Evolutionary conservation across 768 basidiomycete species (phyloP).

Genomic region (Pisolithus tinctorius): DNA sequence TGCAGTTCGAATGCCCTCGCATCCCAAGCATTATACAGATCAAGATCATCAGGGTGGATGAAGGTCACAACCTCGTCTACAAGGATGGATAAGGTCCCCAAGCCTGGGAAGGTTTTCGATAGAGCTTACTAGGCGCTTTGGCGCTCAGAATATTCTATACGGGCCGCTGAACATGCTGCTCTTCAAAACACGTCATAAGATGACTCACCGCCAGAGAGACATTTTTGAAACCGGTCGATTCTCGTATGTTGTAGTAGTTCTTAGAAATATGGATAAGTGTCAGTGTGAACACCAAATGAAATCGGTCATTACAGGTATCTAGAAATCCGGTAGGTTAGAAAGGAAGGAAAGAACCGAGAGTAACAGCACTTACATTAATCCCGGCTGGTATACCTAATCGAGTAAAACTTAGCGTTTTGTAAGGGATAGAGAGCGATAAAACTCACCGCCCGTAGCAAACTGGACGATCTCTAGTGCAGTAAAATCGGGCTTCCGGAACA

Average conservation of each 20-base stretch:
- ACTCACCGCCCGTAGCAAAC: slow-evolving; percentile 75
- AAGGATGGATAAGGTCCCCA: not conserved
- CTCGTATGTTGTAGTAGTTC: slow-evolving; percentile 83
- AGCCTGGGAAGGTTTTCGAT: not conserved
- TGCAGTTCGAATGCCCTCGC: slow-evolving; percentile 76
- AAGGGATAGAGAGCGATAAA: not conserved
- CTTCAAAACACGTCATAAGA: not conserved
- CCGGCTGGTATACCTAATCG: slow-evolving; percentile 72
- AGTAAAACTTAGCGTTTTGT: not conserved
- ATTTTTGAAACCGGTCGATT: slow-evolving; percentile 82
- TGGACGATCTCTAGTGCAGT: slow-evolving; percentile 77
- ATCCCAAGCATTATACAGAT: slow-evolving; percentile 74
- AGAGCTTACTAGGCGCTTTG: slow-evolving; percentile 66
- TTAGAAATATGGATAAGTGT: slow-evolving; percentile 14
- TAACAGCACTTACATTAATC: slow-evolving; percentile 54
- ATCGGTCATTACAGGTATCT: slow-evolving; percentile 54
- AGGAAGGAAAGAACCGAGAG: not conserved
- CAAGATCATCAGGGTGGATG: slow-evolving; percentile 71
- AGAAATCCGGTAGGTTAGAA: not conserved
- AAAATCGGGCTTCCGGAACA: slow-evolving; percentile 84
- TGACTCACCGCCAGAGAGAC: slow-evolving; percentile 68
- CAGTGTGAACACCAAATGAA: not conserved
- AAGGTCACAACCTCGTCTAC: slow-evolving; percentile 76
- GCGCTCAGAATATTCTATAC: slow-evolving; percentile 74
- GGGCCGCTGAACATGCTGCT: not conserved